A percentile compares a stretch with the other conserved stretches of the same genome.
Conservation (phyloP, 176 grass and related monocot genomes). For the Echinochloa phyllopogon region DNA sequence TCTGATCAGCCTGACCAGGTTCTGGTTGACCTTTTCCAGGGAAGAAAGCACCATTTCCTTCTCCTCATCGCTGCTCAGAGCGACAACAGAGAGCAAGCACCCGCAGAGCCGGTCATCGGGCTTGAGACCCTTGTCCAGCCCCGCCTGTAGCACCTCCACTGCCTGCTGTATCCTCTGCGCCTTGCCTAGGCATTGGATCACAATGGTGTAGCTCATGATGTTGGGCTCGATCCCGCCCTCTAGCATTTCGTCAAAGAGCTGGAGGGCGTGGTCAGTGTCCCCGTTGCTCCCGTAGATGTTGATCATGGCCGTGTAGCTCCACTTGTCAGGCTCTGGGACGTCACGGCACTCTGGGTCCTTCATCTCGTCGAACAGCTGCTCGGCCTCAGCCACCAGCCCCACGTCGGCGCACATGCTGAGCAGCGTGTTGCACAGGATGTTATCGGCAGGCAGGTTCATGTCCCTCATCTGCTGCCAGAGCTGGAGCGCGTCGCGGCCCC, state of each 20-base stretch:
- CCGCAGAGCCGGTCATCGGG: constrained; percentile 77
- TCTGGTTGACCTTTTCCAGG: constrained; percentile 67
- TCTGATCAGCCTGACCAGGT: constrained; percentile 61
- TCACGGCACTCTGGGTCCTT: constrained; percentile 35
- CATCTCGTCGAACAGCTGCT: constrained; percentile 89
- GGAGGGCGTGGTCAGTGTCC: constrained; percentile 60
- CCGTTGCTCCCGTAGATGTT: constrained; percentile 79
- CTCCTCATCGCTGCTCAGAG: constrained; percentile 59
- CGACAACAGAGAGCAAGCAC: constrained; percentile 76
- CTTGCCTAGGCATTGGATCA: constrained; percentile 92
- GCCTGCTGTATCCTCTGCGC: constrained; percentile 58
- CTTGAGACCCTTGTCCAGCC: constrained; percentile 56
- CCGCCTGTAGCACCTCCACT: constrained; percentile 51
- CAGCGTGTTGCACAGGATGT: constrained; percentile 91
- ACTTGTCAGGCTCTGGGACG: constrained; percentile 64
- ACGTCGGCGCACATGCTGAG: constrained; percentile 95
- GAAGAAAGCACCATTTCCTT: constrained; percentile 56
- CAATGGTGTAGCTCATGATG: constrained; percentile 87
- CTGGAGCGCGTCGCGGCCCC: constrained; percentile 75
- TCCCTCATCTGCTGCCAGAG: constrained; percentile 74
- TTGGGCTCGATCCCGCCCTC: constrained; percentile 59
- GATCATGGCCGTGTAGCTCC: constrained; percentile 94
- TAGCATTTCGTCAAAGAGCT: constrained; percentile 79
- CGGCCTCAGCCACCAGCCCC: constrained; percentile 66
- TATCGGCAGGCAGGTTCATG: constrained; percentile 70